Base-by-base conservation (phyloP, 2,329 filamentous ascomycete species). In the Byssothecium circinans region DNA sequence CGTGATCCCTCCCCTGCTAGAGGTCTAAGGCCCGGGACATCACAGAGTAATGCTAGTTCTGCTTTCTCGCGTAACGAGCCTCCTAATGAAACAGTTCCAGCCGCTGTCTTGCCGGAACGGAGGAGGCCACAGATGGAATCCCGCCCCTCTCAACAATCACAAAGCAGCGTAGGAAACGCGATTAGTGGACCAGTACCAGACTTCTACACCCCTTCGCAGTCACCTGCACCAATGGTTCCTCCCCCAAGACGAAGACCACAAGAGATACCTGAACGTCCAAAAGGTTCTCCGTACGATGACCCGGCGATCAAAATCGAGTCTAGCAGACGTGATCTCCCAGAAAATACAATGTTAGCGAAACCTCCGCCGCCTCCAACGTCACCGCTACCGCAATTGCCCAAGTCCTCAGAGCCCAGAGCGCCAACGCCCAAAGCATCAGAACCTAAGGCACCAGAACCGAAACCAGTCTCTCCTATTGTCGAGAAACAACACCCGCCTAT, bases 41-140 rank as follows among this genome's bases (percentile, higher is more conserved):
- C 68, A 32, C 68, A 71, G 38, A 71, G 69, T 43, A 71, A 62
- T 43, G 58, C 56, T 17, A 69, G 64, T 42, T 65, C 68, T 6
- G 58, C 58, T 14, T 54, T 64, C 23, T 57, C 56, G 20, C 61
- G 62, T 8, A 59, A 49, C 22, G 69, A 71, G 3, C 68, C 47
- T 40, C 43, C 53, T 8, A 47, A 54, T 42, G 65, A 68, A 25
- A 64, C 67, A 30, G 41, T 32, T 14, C 41, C 42, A 45, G 42
- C 40, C 5, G 54, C 50, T 30, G 48, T 46, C 23, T 65, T 68
- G 1, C 85, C 85, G 0, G 84, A 87, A 57, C 76, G 85, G 52
- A 84, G 79, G 64, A 74, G 85, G 40, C 85, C 85, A 2, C 83
- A 84, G 0, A 86, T 88, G 82, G 81, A 85, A 49, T 78, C 61